phyloP scores from a whole-genome alignment of 1,139 yeast genomes.

The Blastobotrys petasosporus region DNA sequence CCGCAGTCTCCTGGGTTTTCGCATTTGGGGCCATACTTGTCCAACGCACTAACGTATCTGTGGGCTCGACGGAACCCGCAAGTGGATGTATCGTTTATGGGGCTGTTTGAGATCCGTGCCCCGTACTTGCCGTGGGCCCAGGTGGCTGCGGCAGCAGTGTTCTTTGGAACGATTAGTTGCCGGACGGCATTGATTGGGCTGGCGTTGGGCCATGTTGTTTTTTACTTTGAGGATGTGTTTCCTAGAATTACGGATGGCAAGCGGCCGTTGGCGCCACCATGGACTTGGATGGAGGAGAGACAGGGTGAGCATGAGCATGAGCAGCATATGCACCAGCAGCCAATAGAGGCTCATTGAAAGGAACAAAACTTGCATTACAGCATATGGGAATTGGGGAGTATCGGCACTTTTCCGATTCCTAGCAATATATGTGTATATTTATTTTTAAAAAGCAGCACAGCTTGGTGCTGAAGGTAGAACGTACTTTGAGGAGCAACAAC shows the following conservation, averaged over 20 bases:
- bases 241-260: slow-evolving; percentile 36
- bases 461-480: no score
- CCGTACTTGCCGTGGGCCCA: slow-evolving; percentile 41
- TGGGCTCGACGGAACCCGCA: slow-evolving; percentile 44
- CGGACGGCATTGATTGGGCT: slow-evolving; percentile 37
- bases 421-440: no score
- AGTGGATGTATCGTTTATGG: slow-evolving; percentile 36
- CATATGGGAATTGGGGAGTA: no score
- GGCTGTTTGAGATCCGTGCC: slow-evolving; percentile 38
- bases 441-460: no score
- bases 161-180: slow-evolving; percentile 19
- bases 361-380: not conserved
- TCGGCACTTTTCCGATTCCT: no score
- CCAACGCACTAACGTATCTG: slow-evolving; percentile 38
- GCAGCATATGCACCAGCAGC: not conserved
- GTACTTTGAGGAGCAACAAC: no score
- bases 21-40: slow-evolving; percentile 36
- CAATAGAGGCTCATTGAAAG: not conserved
- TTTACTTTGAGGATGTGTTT: slow-evolving; percentile 40
- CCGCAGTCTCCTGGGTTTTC: slow-evolving; percentile 19
- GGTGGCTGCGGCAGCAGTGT: slow-evolving; percentile 25
- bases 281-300: slow-evolving; percentile 28
- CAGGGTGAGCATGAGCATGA: slow-evolving; percentile 11
- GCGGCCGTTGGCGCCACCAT: slow-evolving; percentile 33
- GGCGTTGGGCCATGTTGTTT: slow-evolving; percentile 40